Base-by-base conservation (phyloP, 805 yeast genomes). In the Metschnikowia peoriensis region DNA sequence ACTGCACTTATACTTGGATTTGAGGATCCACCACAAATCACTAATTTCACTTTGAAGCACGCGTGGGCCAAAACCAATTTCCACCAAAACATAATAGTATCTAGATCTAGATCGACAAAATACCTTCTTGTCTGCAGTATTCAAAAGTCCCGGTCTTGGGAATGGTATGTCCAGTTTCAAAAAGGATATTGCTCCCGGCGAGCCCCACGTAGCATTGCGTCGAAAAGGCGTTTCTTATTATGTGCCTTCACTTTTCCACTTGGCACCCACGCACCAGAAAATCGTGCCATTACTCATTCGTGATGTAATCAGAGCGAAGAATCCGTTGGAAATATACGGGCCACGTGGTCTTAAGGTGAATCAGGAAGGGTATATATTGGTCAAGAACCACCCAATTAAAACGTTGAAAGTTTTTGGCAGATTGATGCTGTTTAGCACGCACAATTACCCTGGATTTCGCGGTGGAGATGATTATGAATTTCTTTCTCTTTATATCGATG, bases 321-420 rank as follows among this genome's bases (percentile, higher is more conserved):
- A 51, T 37, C 46, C 58, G 1, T 37, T 59, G 17, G 53, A 55
- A 39, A 46, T 60, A 4, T 60, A 60, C 46, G 63, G 63, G 6
- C 53, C 53, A 14, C 53, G 49, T 29, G 63, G 61, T 9, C 37
- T 60, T n/a, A 42, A 52, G 8, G 15, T 47, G 35, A 56, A 56
- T 46, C 55, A 22, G 37, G 51, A 44, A 49, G 58, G 60, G 17
- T 56, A 40, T 38, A 34, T 55, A 27, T 37, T 66, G 41, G 58
- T 73, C 5, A 63, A 65, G 38, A 75, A 74, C 52, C 64, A 72
- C 54, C 79, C 79, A 3, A 56, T 75, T 0, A 57, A 53, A 28
- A 53, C 44, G 8, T 51, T 69, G 1, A 53, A 47, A 6, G 53
- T 74, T 0, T 49, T 57, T 28, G 78, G 78, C 2, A 60, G 65